A percentile compares a stretch with the other conserved stretches of the same genome.
Conservation (phyloP, 2,329 filamentous ascomycete species). For the Pyricularia sp. region DNA sequence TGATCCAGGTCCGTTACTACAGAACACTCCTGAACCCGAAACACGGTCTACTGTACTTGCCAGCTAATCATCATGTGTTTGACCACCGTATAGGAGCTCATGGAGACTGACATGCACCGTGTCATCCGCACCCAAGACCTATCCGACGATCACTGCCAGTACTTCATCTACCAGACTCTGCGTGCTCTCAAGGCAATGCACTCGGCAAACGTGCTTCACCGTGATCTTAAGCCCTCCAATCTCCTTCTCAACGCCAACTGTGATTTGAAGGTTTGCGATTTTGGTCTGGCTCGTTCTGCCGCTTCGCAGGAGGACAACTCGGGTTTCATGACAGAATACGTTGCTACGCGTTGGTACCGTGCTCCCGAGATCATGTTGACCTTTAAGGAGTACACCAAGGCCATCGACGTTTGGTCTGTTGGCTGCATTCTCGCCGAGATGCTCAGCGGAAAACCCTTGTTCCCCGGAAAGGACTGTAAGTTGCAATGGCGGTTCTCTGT, state of each 20-base stretch:
- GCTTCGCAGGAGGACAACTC: constrained; percentile 98
- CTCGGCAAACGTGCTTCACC: constrained; percentile 94
- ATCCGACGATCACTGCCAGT: constrained; percentile 98
- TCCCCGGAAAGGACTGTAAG: constrained; percentile 97
- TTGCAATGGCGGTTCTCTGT: constrained; percentile 13
- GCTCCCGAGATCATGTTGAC: constrained; percentile 99
- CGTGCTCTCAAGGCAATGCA: constrained; percentile 98
- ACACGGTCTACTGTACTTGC: neutral
- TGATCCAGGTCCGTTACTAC: constrained; percentile 73
- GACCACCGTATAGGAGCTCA: constrained; percentile 60
- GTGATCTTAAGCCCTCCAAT: constrained; percentile 96
- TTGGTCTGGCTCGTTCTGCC: constrained; percentile 88
- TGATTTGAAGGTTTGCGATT: constrained; percentile 98
- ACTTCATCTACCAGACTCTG: constrained; percentile 99
- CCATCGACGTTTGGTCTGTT: constrained; percentile 98
- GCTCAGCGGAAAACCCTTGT: constrained; percentile 95
- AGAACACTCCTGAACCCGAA: neutral
- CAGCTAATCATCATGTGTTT: constrained; percentile 10
- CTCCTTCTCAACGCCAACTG: constrained; percentile 96
- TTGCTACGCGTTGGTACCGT: constrained; percentile 97
- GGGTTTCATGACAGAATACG: constrained; percentile 99
- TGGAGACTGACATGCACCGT: constrained; percentile 99
- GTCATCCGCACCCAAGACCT: constrained; percentile 98
- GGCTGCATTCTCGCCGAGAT: constrained; percentile 98
- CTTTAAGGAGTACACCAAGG: constrained; percentile 99